Conservation (phyloP, 768 basidiomycete species). For the Suillus tomentosus region DNA sequence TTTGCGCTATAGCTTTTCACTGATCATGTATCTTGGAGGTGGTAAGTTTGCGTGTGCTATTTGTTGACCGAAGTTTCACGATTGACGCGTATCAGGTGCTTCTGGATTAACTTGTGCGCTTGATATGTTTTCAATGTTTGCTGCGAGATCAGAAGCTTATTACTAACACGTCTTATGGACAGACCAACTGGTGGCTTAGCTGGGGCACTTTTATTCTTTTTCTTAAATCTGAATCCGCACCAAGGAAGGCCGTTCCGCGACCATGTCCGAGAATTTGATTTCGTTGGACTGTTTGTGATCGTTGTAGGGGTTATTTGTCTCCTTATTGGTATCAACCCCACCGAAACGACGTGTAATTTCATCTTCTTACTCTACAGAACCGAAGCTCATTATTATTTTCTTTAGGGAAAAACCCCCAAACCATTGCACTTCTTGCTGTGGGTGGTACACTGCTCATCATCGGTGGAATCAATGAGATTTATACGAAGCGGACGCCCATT, state of each 20-base stretch:
- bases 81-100: slow-evolving; percentile 30
- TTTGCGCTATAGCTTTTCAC: slow-evolving; percentile 30
- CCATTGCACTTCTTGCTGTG: slow-evolving; percentile 40
- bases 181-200: slow-evolving; percentile 41
- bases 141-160: not conserved
- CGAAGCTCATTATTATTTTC: slow-evolving; percentile 7
- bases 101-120: slow-evolving; percentile 38
- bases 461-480: slow-evolving; percentile 36
- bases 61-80: not conserved
- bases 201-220: slow-evolving; percentile 33
- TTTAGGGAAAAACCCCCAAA: slow-evolving; percentile 31
- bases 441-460: slow-evolving; percentile 34
- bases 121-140: not conserved
- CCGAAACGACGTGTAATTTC: slow-evolving; percentile 33
- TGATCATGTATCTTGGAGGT: slow-evolving; percentile 41
- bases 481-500: slow-evolving; percentile 37
- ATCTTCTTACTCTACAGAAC: not conserved
- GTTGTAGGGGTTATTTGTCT: slow-evolving; percentile 40
- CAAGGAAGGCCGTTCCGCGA: slow-evolving; percentile 33
- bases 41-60: slow-evolving; percentile 27
- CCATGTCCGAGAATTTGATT: slow-evolving; percentile 40
- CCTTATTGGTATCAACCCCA: slow-evolving; percentile 40
- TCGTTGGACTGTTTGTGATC: slow-evolving; percentile 38
- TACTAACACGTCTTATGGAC: not conserved
- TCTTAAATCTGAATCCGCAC: slow-evolving; percentile 38